Conservation (phyloP, 805 yeast genomes). For the Myxozyma neglecta region DNA sequence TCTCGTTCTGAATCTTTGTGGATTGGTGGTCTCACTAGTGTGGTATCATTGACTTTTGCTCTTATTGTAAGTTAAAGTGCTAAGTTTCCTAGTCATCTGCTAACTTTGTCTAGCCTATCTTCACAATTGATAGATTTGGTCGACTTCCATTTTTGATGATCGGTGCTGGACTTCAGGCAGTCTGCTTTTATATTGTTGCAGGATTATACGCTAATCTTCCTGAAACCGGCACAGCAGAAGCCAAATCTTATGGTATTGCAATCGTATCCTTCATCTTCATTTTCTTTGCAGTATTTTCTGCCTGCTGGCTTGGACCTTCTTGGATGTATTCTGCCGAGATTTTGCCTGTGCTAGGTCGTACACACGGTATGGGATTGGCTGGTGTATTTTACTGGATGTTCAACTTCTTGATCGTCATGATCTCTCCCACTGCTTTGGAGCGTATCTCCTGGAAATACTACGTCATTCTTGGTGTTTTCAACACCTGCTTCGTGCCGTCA, state of each 20-base stretch:
- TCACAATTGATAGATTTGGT: slow-evolving; percentile 17
- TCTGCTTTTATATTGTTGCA: slow-evolving; percentile 18
- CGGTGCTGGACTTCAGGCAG: slow-evolving; percentile 19
- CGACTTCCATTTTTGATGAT: slow-evolving; percentile 21
- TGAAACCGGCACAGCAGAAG: slow-evolving; percentile 4
- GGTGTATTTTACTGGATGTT: slow-evolving; percentile 15
- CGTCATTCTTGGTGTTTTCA: slow-evolving; percentile 57
- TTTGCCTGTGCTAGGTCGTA: slow-evolving; percentile 40
- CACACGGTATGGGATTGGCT: slow-evolving; percentile 43
- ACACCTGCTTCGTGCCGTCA: slow-evolving; percentile 50
- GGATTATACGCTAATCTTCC: slow-evolving; percentile 20
- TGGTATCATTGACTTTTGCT: slow-evolving; percentile 18
- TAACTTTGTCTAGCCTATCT: slow-evolving; percentile 6
- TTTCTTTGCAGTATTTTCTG: slow-evolving; percentile 49
- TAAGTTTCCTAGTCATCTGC: background rate
- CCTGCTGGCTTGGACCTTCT: slow-evolving; percentile 52
- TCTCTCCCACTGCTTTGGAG: slow-evolving; percentile 44
- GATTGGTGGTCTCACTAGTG: slow-evolving; percentile 23
- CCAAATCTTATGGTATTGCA: slow-evolving; percentile 27
- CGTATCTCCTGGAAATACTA: slow-evolving; percentile 56
- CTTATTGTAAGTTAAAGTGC: slow-evolving; percentile 1
- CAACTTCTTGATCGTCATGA: slow-evolving; percentile 31
- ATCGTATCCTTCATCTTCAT: slow-evolving; percentile 46
- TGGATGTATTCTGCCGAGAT: slow-evolving; percentile 41
- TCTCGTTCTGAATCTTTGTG: slow-evolving; percentile 21